Evolutionary conservation across 345 rosid species (phyloP).

Genomic region (Brassica cretica): DNA sequence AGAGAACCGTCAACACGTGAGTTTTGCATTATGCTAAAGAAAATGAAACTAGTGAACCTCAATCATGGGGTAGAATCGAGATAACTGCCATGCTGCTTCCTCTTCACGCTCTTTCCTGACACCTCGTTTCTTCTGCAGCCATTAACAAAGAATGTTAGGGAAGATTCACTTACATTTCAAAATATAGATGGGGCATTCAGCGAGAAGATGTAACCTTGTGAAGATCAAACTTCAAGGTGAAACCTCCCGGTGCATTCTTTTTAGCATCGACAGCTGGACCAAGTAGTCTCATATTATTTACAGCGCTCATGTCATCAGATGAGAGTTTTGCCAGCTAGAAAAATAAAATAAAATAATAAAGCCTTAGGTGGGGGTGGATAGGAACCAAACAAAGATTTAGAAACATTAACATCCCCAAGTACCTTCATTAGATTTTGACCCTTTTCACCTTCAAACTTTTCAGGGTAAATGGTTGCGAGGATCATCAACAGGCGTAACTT

Average conservation of each 20-base stretch:
- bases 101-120: slow-evolving; percentile 85
- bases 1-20: neutral
- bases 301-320: slow-evolving; percentile 85
- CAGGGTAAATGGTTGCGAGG: slow-evolving; percentile 89
- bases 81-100: slow-evolving; percentile 84
- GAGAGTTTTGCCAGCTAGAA: slow-evolving; percentile 81
- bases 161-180: neutral
- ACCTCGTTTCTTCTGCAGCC: slow-evolving; percentile 78
- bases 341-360: neutral
- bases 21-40: neutral
- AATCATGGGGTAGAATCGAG: slow-evolving; percentile 94
- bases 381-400: slow-evolving; percentile 12
- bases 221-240: slow-evolving; percentile 87
- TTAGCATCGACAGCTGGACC: slow-evolving; percentile 67
- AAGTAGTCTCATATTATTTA: slow-evolving; percentile 88
- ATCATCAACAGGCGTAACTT: slow-evolving; percentile 96
- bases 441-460: slow-evolving; percentile 92
- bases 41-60: slow-evolving; percentile 57
- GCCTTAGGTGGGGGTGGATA: slow-evolving; percentile 1
- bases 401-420: slow-evolving; percentile 1
- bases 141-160: slow-evolving; percentile 12
- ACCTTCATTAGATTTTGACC: slow-evolving; percentile 97
- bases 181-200: neutral
- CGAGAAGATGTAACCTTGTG: slow-evolving; percentile 61
- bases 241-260: slow-evolving; percentile 61